Conservation (phyloP, 2,329 filamentous ascomycete genomes). For the Fusarium nisikadoi region DNA sequence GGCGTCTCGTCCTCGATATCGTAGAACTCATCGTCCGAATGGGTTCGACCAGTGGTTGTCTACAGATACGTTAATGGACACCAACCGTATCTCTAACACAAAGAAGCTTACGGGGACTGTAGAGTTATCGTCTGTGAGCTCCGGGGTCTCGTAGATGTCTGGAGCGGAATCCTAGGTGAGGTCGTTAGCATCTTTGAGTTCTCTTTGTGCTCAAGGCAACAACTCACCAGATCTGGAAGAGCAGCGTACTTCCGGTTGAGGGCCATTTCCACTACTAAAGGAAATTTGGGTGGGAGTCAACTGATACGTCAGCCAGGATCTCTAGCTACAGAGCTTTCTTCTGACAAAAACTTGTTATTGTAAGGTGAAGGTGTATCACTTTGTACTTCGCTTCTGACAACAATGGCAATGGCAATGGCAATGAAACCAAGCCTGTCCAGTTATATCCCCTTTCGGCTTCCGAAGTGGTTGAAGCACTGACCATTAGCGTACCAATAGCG, state of each 20-base stretch:
- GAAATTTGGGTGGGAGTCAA: not conserved
- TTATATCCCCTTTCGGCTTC: slow-evolving; percentile 18
- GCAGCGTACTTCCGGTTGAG: slow-evolving; percentile 85
- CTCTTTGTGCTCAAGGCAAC: slow-evolving; percentile 1
- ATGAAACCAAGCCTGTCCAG: not conserved
- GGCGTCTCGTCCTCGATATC: slow-evolving; percentile 71
- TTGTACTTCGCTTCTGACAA: slow-evolving; percentile 8
- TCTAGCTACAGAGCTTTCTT: not conserved
- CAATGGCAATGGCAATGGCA: slow-evolving; percentile 3
- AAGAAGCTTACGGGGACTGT: slow-evolving; percentile 75
- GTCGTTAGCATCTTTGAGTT: slow-evolving; percentile 26
- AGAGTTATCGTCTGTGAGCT: slow-evolving; percentile 88
- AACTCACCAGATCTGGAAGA: slow-evolving; percentile 77
- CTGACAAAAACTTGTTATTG: not conserved
- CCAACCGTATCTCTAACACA: not conserved
- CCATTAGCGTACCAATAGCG: slow-evolving; percentile 12
- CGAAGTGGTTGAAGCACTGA: slow-evolving; percentile 17
- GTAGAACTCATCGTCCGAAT: slow-evolving; percentile 71
- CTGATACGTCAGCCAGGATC: not conserved
- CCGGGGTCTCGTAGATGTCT: slow-evolving; percentile 96
- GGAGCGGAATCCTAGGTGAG: slow-evolving; percentile 80
- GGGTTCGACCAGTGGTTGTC: slow-evolving; percentile 66
- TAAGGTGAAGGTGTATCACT: not conserved
- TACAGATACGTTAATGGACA: slow-evolving; percentile 47
- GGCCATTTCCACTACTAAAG: slow-evolving; percentile 66